These are phyloP conservation scores for Hanseniaspora taiwanica DNA, from an alignment of 805 yeast species.

Conservation along the genomic window DNA sequence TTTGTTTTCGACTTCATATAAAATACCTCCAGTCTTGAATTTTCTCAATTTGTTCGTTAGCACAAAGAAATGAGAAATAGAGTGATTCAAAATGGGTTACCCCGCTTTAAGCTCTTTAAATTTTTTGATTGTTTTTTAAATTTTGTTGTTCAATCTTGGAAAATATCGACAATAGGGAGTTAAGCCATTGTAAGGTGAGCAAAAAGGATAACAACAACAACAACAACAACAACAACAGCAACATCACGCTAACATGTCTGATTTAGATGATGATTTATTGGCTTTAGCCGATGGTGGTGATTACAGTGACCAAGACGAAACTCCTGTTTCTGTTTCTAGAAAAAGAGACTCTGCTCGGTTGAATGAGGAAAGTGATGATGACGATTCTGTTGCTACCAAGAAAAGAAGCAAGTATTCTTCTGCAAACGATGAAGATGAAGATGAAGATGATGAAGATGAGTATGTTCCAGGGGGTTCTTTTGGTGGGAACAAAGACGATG, in stretches of 20 bases:
- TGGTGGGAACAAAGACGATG: slow-evolving; percentile 17
- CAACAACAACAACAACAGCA: neutral
- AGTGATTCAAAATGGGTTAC: too few species aligned
- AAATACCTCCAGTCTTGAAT: too few species aligned
- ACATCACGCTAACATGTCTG: slow-evolving; percentile 42
- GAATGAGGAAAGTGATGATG: slow-evolving; percentile 10
- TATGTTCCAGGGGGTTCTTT: slow-evolving; percentile 22
- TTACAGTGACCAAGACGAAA: slow-evolving; percentile 28
- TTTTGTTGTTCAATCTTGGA: too few species aligned
- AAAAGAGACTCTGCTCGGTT: slow-evolving; percentile 18
- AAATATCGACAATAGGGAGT: too few species aligned
- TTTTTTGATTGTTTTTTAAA: too few species aligned
- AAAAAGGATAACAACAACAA: too few species aligned
- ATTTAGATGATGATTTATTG: slow-evolving; percentile 86
- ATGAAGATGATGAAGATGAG: slow-evolving; percentile 24
- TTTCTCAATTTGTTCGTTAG: too few species aligned
- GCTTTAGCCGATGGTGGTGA: slow-evolving; percentile 82
- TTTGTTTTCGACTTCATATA: too few species aligned
- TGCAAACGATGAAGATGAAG: slow-evolving; percentile 19
- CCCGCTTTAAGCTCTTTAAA: too few species aligned
- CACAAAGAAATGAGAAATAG: too few species aligned
- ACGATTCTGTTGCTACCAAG: slow-evolving; percentile 6
- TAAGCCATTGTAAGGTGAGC: too few species aligned
- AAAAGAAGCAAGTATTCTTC: slow-evolving; percentile 25
- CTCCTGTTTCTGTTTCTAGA: slow-evolving; percentile 14